Base-by-base conservation (phyloP, 2,329 filamentous ascomycete species). In the Anisogramma anomala region DNA sequence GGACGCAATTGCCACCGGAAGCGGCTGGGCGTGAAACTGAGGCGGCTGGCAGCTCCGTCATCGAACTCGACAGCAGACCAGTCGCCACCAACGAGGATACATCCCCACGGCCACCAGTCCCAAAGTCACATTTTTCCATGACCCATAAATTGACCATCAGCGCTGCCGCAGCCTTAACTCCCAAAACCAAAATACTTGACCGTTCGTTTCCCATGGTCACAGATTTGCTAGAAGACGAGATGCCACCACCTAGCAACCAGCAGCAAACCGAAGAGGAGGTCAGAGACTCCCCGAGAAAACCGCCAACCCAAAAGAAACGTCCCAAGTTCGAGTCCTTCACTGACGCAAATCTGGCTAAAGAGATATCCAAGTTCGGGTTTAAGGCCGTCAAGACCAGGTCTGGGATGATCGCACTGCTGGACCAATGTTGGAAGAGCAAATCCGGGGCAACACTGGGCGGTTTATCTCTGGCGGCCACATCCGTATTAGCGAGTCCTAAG, bases 351-450 rank as follows among this genome's bases (percentile, higher is more conserved):
- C 62, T 88, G 13, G 63, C 74, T 3, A 73, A 68, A 42, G 70
- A 81, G 52, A 62, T 88, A 33, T 62, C 69, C 4, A 65, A 67
- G 0, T 86, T 77, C 52, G 81, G 80, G 0, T 87, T 88, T 59
- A 88, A 87, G 54, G 65, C 78, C 1, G 64, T 87, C 22, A 84
- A 79, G 54, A 74, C 66, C 41, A 70, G 83, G 14, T 67, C 71
- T 36, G 74, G 75, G 7, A 85, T 84, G 79, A 77, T 88, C 46
- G 65, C 74, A 1, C 58, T 86, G 9, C 62, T 88, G 10, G 65
- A 82, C 38, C 72, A 77, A 52, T 87, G 84, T 56, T 87, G 82
- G 81, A 61, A 72, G 49, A 77, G 74, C 43, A 76, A 76, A 54
- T 60, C 68, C 15, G 51, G 54, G 10, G 35, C 39, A 34, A 45